Base-by-base conservation (phyloP, 306 rosid species). In the Senna siamea region DNA sequence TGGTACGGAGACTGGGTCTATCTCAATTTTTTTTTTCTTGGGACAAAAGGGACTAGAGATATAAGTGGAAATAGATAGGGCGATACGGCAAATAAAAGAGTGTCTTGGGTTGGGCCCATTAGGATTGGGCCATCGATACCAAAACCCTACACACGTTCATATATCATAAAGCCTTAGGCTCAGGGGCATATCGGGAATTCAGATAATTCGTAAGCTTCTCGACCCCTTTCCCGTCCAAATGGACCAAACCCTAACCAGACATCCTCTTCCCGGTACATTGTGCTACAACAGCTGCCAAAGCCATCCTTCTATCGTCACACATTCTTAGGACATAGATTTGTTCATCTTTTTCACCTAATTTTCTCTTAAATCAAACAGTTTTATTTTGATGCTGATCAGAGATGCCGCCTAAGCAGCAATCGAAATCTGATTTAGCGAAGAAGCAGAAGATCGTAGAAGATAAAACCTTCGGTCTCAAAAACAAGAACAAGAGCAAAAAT, bases 361-460 rank as follows among this genome's bases (percentile, higher is more conserved):
- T 26, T 26, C 55, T 15, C 32, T 3, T 0, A 50, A 51, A n/a
- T 32, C 7, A 12, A 69, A 69, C 2, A 7, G 3, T 2, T 17
- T 9, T 28, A 8, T 65, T 70, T 9, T 10, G n/a, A 38, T 63
- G 76, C 80, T 13, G 58, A 53, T 38, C 23, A 73, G 81, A 66
- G 72, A 89, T 89, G 94, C 94, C 91, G 70, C 94, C 91, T 41
- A 89, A 87, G 81, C 90, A 82, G 82, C 87, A 76, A 75, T 68
- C 88, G 7, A 89, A 87, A 66, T 67, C 83, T 63, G 94, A 89
- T 37, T 0, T 81, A 74, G 91, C 94, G 32, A 89, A 89, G 87
- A 89, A 89, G 89, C 91, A 87, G 94, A 89, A 87, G 81, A n/a
- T 87, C 60, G 89, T 87, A 22, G 94, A 89, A 74, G 94, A 89